A percentile compares a stretch with the other conserved stretches of the same genome.
Evolutionary conservation across 805 yeast species (phyloP).

Genomic region (Phaffomyces thermotolerans): DNA sequence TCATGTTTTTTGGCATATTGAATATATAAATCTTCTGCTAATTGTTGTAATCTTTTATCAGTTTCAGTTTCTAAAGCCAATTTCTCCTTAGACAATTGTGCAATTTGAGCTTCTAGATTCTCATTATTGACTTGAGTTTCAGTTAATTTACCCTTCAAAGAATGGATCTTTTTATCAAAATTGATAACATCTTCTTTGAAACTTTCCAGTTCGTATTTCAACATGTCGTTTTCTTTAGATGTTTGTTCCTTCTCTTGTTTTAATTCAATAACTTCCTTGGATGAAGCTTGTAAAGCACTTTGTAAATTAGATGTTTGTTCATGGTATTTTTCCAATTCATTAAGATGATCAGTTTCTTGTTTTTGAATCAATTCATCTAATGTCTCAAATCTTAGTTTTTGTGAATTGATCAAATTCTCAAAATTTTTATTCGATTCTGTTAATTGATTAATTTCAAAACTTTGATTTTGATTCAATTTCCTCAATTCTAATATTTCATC

Average conservation of each 20-base stretch:
- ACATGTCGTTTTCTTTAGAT: constrained; percentile 17
- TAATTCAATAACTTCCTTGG: constrained; percentile 22
- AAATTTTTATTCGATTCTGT: constrained; percentile 7
- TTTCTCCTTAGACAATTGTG: constrained; percentile 28
- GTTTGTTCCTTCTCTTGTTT: constrained; percentile 22
- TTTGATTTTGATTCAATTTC: constrained; percentile 5
- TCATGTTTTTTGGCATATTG: constrained; percentile 77
- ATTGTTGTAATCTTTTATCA: constrained; percentile 47
- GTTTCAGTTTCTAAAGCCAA: constrained; percentile 38
- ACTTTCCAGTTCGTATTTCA: constrained; percentile 20
- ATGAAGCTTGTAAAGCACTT: constrained; percentile 21
- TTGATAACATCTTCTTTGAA: constrained; percentile 21
- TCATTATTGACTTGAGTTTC: constrained; percentile 16
- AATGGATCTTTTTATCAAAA: constrained; percentile 20
- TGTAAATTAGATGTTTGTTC: constrained; percentile 29
- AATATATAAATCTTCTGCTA: constrained; percentile 63
- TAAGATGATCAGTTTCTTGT: constrained; percentile 30
- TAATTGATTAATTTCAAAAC: constrained; percentile 8
- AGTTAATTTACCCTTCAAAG: constrained; percentile 12
- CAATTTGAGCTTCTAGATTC: constrained; percentile 21
- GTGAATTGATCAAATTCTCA: constrained; percentile 11
- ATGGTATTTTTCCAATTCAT: constrained; percentile 31
- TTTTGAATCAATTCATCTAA: constrained; percentile 25
- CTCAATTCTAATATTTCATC: background rate
- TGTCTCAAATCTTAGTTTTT: constrained; percentile 21